Evolutionary conservation across 495 filamentous ascomycete species (phyloP).

Genomic region (Paragyromitra xinjiangensis): DNA sequence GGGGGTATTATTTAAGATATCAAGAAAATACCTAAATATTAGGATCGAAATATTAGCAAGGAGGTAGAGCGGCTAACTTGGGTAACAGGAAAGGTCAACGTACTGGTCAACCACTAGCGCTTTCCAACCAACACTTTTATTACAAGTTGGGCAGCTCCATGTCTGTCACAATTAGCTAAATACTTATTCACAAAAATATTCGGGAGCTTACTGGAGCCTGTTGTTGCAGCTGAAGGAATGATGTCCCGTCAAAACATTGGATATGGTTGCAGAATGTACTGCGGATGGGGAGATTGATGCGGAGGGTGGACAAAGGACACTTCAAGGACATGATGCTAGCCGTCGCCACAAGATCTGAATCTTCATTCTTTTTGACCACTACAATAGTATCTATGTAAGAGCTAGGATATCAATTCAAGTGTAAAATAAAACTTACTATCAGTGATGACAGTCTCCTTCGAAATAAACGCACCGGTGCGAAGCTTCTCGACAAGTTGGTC

Average conservation of each 20-base stretch:
- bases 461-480: constrained; percentile 72
- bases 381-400: constrained; percentile 33
- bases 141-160: constrained; percentile 93
- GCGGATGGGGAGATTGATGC: constrained; percentile 81
- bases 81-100: constrained; percentile 55
- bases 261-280: constrained; percentile 84
- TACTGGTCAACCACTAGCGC: constrained; percentile 86
- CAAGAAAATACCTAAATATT: constrained; percentile 80
- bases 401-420: constrained; percentile 33
- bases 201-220: constrained; percentile 71
- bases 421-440: constrained; percentile 72
- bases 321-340: constrained; percentile 89
- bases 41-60: not conserved
- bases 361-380: constrained; percentile 84
- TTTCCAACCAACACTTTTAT: constrained; percentile 81
- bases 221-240: constrained; percentile 91
- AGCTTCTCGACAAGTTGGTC: constrained; percentile 76
- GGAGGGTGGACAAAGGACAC: constrained; percentile 85
- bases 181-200: not conserved
- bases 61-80: constrained; percentile 21
- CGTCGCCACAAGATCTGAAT: constrained; percentile 86
- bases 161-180: constrained; percentile 60
- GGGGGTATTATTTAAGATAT: constrained; percentile 78
- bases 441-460: constrained; percentile 78
- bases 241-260: constrained; percentile 94